These are phyloP conservation scores for Peniophora sp. DNA, from an alignment of 1,284 basidiomycete genomes.

Conservation along the genomic window DNA sequence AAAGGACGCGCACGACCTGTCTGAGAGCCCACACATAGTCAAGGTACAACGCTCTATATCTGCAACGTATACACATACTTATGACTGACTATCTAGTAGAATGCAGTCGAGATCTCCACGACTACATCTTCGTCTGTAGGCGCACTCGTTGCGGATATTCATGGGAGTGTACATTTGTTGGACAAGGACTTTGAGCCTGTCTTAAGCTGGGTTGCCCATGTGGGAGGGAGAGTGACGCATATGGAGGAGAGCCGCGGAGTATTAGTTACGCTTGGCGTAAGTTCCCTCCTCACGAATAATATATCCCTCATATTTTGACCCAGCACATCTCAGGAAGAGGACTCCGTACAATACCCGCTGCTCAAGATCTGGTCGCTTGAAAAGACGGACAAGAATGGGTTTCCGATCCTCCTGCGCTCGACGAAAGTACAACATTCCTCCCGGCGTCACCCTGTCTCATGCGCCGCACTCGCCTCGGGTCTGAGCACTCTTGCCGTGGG, in stretches of 20 bases:
- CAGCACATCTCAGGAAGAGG: conserved; percentile 63
- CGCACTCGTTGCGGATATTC: conserved; percentile 72
- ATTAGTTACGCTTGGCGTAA: conserved; percentile 78
- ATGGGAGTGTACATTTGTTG: conserved; percentile 72
- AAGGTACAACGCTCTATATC: conserved; percentile 36
- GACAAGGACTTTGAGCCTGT: conserved; percentile 68
- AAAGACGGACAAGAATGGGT: conserved; percentile 63
- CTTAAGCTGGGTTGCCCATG: conserved; percentile 75
- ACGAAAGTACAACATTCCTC: conserved; percentile 59
- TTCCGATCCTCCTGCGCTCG: conserved; percentile 68
- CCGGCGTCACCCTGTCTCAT: conserved; percentile 80
- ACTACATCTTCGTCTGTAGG: conserved; percentile 54
- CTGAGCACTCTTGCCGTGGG: conserved; percentile 87
- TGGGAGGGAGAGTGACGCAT: conserved; percentile 72
- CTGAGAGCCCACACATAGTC: conserved; percentile 68
- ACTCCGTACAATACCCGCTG: conserved; percentile 61
- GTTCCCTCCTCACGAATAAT: conserved; percentile 20
- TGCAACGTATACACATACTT: conserved; percentile 1
- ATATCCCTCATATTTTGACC: conserved; percentile 9
- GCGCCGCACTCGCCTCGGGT: conserved; percentile 73
- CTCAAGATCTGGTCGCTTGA: conserved; percentile 88
- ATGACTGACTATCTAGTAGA: conserved; percentile 31
- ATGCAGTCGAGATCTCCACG: conserved; percentile 65
- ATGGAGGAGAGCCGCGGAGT: conserved; percentile 75
- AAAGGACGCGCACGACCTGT: conserved; percentile 74